Conservation (phyloP, 2,329 filamentous ascomycete species). For the Colletotrichum liaoningense region DNA sequence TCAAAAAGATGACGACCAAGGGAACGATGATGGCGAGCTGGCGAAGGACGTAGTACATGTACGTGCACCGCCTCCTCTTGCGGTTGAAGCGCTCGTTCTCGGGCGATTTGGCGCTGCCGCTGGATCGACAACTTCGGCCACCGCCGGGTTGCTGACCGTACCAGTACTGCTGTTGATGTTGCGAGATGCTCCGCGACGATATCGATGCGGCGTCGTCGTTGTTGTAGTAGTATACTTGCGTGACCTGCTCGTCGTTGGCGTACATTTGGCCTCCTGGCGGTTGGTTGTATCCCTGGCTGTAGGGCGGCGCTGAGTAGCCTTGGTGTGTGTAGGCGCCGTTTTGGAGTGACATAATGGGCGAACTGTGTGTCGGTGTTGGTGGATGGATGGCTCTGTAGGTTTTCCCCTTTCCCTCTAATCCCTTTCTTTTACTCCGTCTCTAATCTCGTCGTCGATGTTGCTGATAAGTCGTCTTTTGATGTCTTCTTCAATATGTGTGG, state of each 20-base stretch:
- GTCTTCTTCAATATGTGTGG: background rate
- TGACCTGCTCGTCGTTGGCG: background rate
- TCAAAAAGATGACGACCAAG: constrained; percentile 32
- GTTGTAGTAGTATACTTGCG: constrained; percentile 19
- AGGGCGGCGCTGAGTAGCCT: constrained; percentile 28
- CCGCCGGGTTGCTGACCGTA: constrained; percentile 20
- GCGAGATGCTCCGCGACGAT: background rate
- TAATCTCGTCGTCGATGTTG: background rate
- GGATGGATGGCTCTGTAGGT: background rate
- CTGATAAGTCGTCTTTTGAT: background rate
- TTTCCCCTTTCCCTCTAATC: background rate
- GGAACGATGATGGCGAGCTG: constrained; percentile 53
- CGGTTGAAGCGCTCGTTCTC: constrained; percentile 27
- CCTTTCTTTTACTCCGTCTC: background rate
- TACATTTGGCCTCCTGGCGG: constrained; percentile 30
- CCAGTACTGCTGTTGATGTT: constrained; percentile 16
- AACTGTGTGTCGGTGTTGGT: background rate
- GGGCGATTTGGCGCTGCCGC: constrained; percentile 6
- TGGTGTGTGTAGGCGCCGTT: constrained; percentile 29
- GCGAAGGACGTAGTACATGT: constrained; percentile 49
- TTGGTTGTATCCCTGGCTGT: constrained; percentile 32
- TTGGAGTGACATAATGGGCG: constrained; percentile 24
- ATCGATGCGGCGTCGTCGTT: constrained; percentile 6
- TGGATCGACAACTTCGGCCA: background rate
- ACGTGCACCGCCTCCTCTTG: constrained; percentile 44